phyloP scores from a whole-genome alignment of 2,329 filamentous ascomycete genomes.

The Macroventuria anomochaeta region DNA sequence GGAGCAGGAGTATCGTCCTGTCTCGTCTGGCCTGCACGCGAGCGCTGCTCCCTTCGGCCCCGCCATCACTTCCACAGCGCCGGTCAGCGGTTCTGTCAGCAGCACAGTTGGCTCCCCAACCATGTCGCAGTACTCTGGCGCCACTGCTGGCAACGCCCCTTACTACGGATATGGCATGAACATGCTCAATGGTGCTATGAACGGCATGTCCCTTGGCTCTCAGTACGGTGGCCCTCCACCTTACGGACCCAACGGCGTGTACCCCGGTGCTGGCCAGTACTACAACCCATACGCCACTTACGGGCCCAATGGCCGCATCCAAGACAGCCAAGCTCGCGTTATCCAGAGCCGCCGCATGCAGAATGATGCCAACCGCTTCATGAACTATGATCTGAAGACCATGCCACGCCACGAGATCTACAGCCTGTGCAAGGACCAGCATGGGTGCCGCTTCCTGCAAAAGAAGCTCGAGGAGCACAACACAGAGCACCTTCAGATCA shows the following conservation, averaged over 20 bases:
- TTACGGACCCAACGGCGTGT: conserved; percentile 35
- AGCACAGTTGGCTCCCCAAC: conserved; percentile 39
- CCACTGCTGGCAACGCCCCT: conserved; percentile 30
- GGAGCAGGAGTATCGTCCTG: conserved; percentile 62
- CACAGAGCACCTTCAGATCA: conserved; percentile 83
- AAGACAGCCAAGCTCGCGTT: conserved; percentile 77
- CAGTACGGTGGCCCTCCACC: conserved; percentile 48
- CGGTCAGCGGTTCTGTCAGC: conserved; percentile 26
- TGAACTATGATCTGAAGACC: conserved; percentile 80
- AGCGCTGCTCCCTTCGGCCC: conserved; percentile 82
- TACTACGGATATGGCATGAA: conserved; percentile 64
- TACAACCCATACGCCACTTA: conserved; percentile 43
- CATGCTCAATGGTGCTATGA: conserved; percentile 72
- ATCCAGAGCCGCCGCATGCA: conserved; percentile 77
- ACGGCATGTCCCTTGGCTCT: conserved; percentile 59
- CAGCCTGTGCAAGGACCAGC: conserved; percentile 93
- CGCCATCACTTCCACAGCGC: conserved; percentile 51
- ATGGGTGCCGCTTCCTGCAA: conserved; percentile 95
- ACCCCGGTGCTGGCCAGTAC: conserved; percentile 26
- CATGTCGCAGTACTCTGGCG: conserved; percentile 43
- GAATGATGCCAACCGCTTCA: conserved; percentile 74
- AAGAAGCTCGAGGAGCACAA: conserved; percentile 94
- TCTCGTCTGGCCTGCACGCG: conserved; percentile 78
- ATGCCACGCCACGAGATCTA: conserved; percentile 81
- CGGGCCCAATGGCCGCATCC: conserved; percentile 59